phyloP scores from a whole-genome alignment of 108 stramenopile genomes.

The Nannochloropsis salina region DNA sequence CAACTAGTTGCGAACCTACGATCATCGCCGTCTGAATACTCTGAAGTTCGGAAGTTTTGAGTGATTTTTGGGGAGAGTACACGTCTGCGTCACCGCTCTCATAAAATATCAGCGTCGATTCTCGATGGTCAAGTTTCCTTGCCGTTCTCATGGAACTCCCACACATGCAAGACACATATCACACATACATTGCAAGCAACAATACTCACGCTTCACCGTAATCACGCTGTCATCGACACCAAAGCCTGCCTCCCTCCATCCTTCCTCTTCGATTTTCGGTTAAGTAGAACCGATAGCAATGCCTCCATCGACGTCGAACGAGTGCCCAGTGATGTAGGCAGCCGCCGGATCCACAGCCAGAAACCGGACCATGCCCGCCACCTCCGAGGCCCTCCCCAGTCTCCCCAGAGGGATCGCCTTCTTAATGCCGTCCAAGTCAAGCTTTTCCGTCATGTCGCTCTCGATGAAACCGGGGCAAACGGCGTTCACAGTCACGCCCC shows the following conservation, averaged over 20 bases:
- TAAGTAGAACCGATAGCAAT: conserved; percentile 73
- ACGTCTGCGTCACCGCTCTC: too few species aligned
- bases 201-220: not conserved
- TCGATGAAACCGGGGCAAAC: conserved; percentile 61
- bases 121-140: too few species aligned
- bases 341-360: conserved; percentile 80
- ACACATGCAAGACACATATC: too few species aligned
- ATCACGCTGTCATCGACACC: not conserved
- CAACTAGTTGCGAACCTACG: too few species aligned
- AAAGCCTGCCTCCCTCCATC: not conserved
- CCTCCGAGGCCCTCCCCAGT: conserved; percentile 46
- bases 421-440: conserved; percentile 47
- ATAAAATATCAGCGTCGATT: too few species aligned
- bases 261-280: not conserved
- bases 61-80: too few species aligned
- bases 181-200: not conserved
- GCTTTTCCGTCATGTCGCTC: conserved; percentile 56
- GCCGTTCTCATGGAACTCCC: too few species aligned
- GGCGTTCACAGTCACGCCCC: conserved; percentile 56
- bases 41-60: too few species aligned
- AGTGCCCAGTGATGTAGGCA: conserved; percentile 69
- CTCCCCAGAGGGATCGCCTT: conserved; percentile 48
- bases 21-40: too few species aligned
- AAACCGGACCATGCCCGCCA: conserved; percentile 58
- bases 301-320: conserved; percentile 92